These are phyloP conservation scores for Saturnispora besseyi DNA, from an alignment of 805 yeast species.

Conservation along the genomic window DNA sequence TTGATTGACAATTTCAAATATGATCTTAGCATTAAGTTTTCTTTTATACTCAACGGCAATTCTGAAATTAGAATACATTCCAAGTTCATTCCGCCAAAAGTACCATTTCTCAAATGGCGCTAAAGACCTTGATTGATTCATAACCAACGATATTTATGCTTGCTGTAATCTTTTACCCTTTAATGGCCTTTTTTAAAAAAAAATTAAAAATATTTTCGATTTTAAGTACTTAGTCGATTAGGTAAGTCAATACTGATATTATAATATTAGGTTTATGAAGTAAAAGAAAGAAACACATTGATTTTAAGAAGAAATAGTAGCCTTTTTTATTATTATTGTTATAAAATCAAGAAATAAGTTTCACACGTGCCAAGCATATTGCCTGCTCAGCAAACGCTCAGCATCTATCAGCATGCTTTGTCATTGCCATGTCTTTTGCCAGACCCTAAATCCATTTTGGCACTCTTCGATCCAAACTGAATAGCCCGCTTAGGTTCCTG, in stretches of 20 bases:
- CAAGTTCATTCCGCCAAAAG: slow-evolving; percentile 12
- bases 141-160: not conserved
- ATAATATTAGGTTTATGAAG: too few species aligned
- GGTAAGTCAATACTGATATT: too few species aligned
- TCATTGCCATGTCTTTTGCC: slow-evolving; percentile 76
- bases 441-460: slow-evolving; percentile 79
- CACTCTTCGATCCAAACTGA: slow-evolving; percentile 93
- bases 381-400: not conserved
- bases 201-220: too few species aligned
- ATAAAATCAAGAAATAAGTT: not conserved
- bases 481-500: slow-evolving; percentile 86
- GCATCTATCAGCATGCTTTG: slow-evolving; percentile 12
- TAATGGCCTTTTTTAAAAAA: too few species aligned
- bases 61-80: slow-evolving; percentile 12
- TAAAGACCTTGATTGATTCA: slow-evolving; percentile 6
- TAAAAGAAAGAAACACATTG: too few species aligned
- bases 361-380: not conserved
- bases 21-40: slow-evolving; percentile 3
- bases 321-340: not conserved
- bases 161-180: too few species aligned
- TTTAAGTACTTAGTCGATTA: too few species aligned
- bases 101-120: slow-evolving; percentile 12
- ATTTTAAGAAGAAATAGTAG: not conserved
- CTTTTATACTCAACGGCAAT: slow-evolving; percentile 8
- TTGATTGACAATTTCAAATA: slow-evolving; percentile 6